Evolutionary conservation across 2,329 filamentous ascomycete species (phyloP).

Genomic region (Colletotrichum salicis): DNA sequence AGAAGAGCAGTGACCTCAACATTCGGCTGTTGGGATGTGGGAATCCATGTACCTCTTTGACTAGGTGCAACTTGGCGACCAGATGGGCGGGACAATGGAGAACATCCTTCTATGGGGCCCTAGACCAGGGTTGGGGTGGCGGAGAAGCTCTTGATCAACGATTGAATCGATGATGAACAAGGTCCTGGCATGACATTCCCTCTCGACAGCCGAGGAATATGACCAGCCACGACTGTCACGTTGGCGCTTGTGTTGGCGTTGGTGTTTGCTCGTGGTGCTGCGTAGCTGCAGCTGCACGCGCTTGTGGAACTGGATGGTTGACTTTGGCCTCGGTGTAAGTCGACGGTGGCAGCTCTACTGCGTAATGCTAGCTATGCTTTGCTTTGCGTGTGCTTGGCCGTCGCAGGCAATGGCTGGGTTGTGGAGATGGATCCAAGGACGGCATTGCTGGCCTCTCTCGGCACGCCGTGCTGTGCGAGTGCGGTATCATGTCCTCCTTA

Average conservation of each 20-base stretch:
- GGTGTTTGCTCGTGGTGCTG: slow-evolving; percentile 18
- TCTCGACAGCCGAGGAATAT: slow-evolving; percentile 26
- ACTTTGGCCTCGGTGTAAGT: slow-evolving; percentile 26
- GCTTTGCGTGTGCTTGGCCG: background rate
- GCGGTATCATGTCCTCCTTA: background rate
- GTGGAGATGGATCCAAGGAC: background rate
- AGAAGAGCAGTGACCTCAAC: slow-evolving; percentile 11
- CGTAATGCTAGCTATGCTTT: background rate
- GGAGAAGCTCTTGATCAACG: slow-evolving; percentile 24
- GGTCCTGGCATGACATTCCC: slow-evolving; percentile 7
- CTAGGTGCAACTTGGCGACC: background rate
- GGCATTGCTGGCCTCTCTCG: background rate
- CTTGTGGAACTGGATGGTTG: background rate
- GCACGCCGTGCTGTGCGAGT: background rate
- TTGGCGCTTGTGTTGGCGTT: background rate
- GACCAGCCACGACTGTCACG: background rate
- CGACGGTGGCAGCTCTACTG: background rate
- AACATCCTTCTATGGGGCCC: background rate
- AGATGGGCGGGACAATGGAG: slow-evolving; percentile 11
- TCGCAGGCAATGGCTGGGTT: background rate
- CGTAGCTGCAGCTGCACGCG: background rate
- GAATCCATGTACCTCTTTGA: slow-evolving; percentile 6
- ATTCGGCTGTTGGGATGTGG: slow-evolving; percentile 1
- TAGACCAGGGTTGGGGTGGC: slow-evolving; percentile 15
- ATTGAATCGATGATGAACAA: slow-evolving; percentile 11